Evolutionary conservation across 768 basidiomycete species (phyloP).

Genomic region (Thelephora ganbajun): DNA sequence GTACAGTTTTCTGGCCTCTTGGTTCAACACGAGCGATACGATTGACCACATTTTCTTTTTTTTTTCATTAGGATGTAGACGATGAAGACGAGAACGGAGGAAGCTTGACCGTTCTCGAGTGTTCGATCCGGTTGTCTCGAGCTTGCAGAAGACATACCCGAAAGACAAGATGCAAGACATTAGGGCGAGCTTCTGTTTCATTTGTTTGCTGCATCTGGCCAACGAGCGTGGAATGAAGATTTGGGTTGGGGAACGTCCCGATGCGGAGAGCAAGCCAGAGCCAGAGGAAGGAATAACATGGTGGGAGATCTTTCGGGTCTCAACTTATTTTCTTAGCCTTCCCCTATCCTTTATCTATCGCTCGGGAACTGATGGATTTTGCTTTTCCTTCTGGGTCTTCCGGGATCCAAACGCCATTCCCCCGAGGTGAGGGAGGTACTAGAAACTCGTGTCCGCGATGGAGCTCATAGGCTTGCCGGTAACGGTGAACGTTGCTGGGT

Average conservation of each 20-base stretch:
- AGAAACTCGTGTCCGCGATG: too few relatives aligned
- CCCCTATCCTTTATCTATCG: too few relatives aligned
- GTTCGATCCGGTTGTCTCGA: constrained; percentile 72
- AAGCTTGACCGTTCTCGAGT: too few relatives aligned
- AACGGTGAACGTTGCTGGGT: too few relatives aligned
- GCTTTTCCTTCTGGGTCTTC: too few relatives aligned
- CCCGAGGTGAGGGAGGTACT: too few relatives aligned
- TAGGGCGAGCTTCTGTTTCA: constrained; percentile 98
- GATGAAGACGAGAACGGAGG: too few relatives aligned
- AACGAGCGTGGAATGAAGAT: constrained; percentile 93
- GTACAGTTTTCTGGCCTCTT: constrained; percentile 54
- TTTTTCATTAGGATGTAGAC: not conserved
- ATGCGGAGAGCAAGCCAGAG: too few relatives aligned
- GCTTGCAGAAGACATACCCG: constrained; percentile 75
- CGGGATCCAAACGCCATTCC: too few relatives aligned
- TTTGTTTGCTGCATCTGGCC: constrained; percentile 89
- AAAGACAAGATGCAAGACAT: too few relatives aligned
- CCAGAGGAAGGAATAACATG: constrained; percentile 21
- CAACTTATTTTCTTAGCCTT: constrained; percentile 15
- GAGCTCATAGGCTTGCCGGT: too few relatives aligned
- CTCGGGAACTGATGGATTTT: too few relatives aligned
- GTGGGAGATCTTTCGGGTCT: constrained; percentile 67
- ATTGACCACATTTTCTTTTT: constrained; percentile 14
- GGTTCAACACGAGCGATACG: constrained; percentile 29
- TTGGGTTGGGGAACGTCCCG: constrained; percentile 25